Conservation (phyloP, 108 stramenopile genomes). For the Hondaea fermentalgiana region DNA sequence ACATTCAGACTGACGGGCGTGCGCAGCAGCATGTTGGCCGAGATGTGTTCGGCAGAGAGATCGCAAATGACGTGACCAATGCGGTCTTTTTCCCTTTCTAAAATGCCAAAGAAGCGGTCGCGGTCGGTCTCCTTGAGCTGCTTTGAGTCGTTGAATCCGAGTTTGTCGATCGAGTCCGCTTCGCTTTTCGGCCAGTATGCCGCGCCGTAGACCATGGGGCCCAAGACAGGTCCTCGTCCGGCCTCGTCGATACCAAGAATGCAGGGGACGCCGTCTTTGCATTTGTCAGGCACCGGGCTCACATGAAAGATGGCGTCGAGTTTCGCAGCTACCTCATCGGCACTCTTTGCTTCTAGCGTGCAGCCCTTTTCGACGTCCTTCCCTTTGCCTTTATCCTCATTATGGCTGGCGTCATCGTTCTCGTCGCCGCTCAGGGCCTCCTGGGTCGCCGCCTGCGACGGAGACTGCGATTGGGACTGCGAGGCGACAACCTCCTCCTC, state of each 20-base stretch:
- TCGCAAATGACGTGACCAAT: conserved; percentile 68
- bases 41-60: conserved; percentile 65
- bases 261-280: neutral
- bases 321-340: neutral
- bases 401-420: too few relatives aligned
- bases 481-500: neutral
- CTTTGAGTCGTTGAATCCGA: conserved; percentile 73
- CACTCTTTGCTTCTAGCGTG: too few relatives aligned
- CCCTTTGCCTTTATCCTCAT: too few relatives aligned
- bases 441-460: too few relatives aligned
- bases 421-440: too few relatives aligned
- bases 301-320: neutral
- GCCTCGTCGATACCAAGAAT: conserved; percentile 28
- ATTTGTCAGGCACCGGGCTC: neutral
- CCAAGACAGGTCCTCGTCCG: conserved; percentile 26
- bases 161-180: neutral
- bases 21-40: conserved; percentile 66
- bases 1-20: conserved; percentile 71
- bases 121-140: conserved; percentile 59
- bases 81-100: conserved; percentile 33
- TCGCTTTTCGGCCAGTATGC: conserved; percentile 63
- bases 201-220: conserved; percentile 69
- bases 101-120: conserved; percentile 45
- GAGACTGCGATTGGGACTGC: too few relatives aligned
- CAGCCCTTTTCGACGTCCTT: too few relatives aligned